Conservation (phyloP, 1,139 yeast species). For the Scheffersomyces insectosa region DNA sequence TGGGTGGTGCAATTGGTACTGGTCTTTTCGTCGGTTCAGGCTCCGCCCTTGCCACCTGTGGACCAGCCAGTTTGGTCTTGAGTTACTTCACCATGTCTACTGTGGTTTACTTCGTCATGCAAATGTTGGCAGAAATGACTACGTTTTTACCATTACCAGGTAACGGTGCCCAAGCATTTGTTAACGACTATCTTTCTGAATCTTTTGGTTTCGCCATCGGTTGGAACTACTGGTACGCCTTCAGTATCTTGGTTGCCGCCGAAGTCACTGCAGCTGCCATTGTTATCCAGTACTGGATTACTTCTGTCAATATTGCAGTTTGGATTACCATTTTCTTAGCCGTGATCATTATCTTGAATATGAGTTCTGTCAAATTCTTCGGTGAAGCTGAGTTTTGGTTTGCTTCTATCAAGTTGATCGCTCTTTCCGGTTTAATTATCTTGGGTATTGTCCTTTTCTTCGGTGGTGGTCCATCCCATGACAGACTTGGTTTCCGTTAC, state of each 20-base stretch:
- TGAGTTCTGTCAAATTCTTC: constrained; percentile 49
- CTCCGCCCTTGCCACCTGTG: constrained; percentile 42
- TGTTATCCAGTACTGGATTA: constrained; percentile 59
- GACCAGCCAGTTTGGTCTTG: constrained; percentile 52
- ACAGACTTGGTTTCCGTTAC: constrained; percentile 51
- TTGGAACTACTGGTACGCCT: constrained; percentile 51
- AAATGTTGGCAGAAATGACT: constrained; percentile 62
- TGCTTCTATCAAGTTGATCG: constrained; percentile 50
- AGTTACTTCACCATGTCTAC: constrained; percentile 51
- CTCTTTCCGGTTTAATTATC: constrained; percentile 40
- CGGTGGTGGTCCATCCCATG: constrained; percentile 37
- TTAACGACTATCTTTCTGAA: constrained; percentile 34
- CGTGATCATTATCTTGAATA: constrained; percentile 37
- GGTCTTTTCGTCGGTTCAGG: constrained; percentile 52
- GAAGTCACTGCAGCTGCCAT: constrained; percentile 56
- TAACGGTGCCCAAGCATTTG: constrained; percentile 41
- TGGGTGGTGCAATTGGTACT: constrained; percentile 45
- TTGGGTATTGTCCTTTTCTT: constrained; percentile 42
- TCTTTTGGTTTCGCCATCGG: constrained; percentile 51
- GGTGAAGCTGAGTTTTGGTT: constrained; percentile 72
- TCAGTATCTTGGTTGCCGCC: constrained; percentile 48
- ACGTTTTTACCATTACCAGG: constrained; percentile 56
- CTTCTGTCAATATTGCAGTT: constrained; percentile 47
- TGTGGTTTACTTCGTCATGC: constrained; percentile 57
- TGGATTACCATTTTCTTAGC: constrained; percentile 55